Evolutionary conservation across 495 filamentous ascomycete genomes (phyloP), one percentile per base, ranked within the genome.

Genomic region (Aspergillus nidulans): DNA sequence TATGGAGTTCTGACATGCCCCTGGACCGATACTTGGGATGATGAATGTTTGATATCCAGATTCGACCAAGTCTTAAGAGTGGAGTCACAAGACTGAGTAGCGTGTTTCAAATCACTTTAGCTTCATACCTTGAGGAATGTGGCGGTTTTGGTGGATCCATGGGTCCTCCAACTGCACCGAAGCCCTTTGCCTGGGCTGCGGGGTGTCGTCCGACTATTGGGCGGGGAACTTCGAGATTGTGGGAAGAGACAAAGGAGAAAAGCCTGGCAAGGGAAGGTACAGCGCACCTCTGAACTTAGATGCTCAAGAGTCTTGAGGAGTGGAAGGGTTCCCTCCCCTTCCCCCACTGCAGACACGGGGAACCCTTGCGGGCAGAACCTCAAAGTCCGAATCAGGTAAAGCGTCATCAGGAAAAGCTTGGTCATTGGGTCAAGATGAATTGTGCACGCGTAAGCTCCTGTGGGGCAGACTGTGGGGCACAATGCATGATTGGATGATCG

Each of bases 401-500:
- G 59, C 56, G 50, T 43, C 62, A n/a, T 36, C 32, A 53, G 57
- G 24, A 58, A 63, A 46, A 59, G 55, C 53, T 57, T 55, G 55
- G 62, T 58, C 64, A 21, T 24, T 24, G 42, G 21, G 9, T 26
- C 42, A 64, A 49, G 26, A 56, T 56, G 53, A 63, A 69, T 60
- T n/a, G 59, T 63, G 67, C 69, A 74, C 70, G 71, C 71, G 71
- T 74, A 67, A 73, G 71, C 71, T 71, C 48, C 12, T 53, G 63
- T 65, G 68, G 64, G 54, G 15, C 38, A n/a, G n/a, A n/a, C n/a
- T n/a, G n/a, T n/a, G n/a, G n/a, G n/a, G 18, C 13, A 1, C 6
- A 7, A 10, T 43, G n/a, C n/a, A 6, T 63, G 41, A 75, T 72
- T 75, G 72, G 72, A 50, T 58, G 49, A 72, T 71, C 65, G 52